These are phyloP conservation scores for Phascolomyces articulosus DNA, from an alignment of 371 early-diverging fungal genomes.

Conservation along the genomic window DNA sequence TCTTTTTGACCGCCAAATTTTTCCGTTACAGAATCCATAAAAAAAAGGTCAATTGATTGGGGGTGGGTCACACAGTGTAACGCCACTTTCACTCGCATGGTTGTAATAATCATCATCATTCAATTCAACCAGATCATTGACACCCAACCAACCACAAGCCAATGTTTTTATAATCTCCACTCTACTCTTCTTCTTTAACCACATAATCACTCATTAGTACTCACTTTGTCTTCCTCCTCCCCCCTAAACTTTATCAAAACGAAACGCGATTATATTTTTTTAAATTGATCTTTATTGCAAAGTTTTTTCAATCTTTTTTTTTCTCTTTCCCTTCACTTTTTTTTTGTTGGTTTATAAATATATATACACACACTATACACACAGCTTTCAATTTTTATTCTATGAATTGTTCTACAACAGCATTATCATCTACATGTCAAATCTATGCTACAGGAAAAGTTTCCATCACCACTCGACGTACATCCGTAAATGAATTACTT, in stretches of 20 bases:
- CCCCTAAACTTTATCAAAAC: not conserved
- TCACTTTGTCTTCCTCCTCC: not conserved
- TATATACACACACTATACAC: too few species aligned
- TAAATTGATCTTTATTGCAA: not conserved
- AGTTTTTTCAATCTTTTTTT: not conserved
- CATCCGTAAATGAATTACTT: not conserved
- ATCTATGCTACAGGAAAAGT: constrained; percentile 1
- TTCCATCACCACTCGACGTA: not conserved
- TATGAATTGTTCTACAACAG: not conserved
- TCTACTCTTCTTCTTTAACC: too few species aligned
- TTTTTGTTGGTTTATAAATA: not conserved
- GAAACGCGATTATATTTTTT: not conserved
- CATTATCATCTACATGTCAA: constrained; percentile 2
- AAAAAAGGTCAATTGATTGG: not conserved
- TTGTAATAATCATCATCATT: too few species aligned
- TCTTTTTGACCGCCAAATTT: not conserved
- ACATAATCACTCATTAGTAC: too few species aligned
- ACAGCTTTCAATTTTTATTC: not conserved
- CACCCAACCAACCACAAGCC: not conserved
- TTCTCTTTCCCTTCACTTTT: not conserved
- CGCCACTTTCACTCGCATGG: not conserved
- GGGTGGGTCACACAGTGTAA: not conserved
- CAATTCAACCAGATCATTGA: not conserved
- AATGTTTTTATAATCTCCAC: not conserved
- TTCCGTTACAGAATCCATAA: not conserved